Conservation (phyloP, 2,329 filamentous ascomycete species). For the Xylaria sp. region DNA sequence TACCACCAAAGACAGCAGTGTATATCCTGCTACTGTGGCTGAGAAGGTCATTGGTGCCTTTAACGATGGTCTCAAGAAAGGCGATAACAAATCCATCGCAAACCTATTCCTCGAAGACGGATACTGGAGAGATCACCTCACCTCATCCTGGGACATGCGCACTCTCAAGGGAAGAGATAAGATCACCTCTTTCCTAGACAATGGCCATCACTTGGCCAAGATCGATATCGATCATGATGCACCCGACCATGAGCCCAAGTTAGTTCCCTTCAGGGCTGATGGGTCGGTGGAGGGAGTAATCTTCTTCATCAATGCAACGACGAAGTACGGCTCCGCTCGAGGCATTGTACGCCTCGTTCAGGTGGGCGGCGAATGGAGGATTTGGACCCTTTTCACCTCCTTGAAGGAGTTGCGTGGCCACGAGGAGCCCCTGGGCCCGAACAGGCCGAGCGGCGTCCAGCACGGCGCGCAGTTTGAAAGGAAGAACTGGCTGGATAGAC, state of each 20-base stretch:
- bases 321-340: slow-evolving; percentile 49
- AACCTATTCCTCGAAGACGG: slow-evolving; percentile 52
- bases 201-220: slow-evolving; percentile 37
- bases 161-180: slow-evolving; percentile 52
- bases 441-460: slow-evolving; percentile 50
- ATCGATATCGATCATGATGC: slow-evolving; percentile 45
- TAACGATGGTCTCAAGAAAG: slow-evolving; percentile 41
- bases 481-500: slow-evolving; percentile 57
- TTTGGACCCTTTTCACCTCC: slow-evolving; percentile 58
- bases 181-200: slow-evolving; percentile 41
- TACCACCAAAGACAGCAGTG: slow-evolving; percentile 36
- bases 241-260: slow-evolving; percentile 43
- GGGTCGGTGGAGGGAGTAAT: slow-evolving; percentile 51
- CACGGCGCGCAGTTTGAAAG: slow-evolving; percentile 50
- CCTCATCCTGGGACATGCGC: slow-evolving; percentile 57
- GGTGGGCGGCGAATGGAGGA: slow-evolving; percentile 50
- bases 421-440: slow-evolving; percentile 45
- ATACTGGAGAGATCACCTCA: slow-evolving; percentile 63
- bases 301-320: slow-evolving; percentile 53
- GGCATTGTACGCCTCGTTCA: slow-evolving; percentile 52
- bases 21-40: slow-evolving; percentile 43
- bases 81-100: slow-evolving; percentile 39
- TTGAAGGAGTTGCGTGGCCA: slow-evolving; percentile 49
- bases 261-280: slow-evolving; percentile 46
- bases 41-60: slow-evolving; percentile 40